Base-by-base conservation (phyloP, 495 filamentous ascomycete species). In the Talaromyces liani region DNA sequence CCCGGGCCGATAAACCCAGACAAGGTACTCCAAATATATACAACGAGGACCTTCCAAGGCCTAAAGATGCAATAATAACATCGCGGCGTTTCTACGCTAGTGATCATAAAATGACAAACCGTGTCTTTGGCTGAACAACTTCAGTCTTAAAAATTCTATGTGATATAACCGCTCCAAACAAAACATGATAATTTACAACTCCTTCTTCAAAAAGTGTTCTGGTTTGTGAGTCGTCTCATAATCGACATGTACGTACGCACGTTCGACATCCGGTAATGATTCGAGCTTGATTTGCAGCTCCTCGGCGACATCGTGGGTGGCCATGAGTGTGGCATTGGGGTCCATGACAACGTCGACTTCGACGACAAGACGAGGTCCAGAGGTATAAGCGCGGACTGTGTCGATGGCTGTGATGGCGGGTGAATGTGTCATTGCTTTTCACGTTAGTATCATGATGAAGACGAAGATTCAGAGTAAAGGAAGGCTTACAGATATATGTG, bases 221-320 rank as follows among this genome's bases (percentile, higher is more conserved):
- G 94, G 94, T 77, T 96, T 96, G 73, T 98, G 94, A n/a, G 88
- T 92, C 6, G 92, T 93, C 81, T 98, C 94, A 67, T 93, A 98
- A 70, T 98, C 94, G 16, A 97, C 92, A 75, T 98, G 94, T 14
- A 98, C 94, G 76, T 98, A 98, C 1, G 92, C 91, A 65, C 94
- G 77, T 81, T 98, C 94, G 3, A 98, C 88, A 72, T 96, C 87
- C 4, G 95, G 94, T 66, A 98, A 73, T 41, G 86, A 88, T 84
- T 98, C 94, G 4, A 98, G 80, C 78, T 97, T 98, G 60, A 89
- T 89, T 81, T 98, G 94, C 64, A 98, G 80, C 70, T 87, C 92
- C 75, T 98, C 94, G 0, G 94, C 94, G 6, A 97, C 84, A 69
- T 98, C 94, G 72, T 98, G 94, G 0, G 93, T 96, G 24, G 85